Conservation (phyloP, 495 filamentous ascomycete species). For the Acidiella bohemica region DNA sequence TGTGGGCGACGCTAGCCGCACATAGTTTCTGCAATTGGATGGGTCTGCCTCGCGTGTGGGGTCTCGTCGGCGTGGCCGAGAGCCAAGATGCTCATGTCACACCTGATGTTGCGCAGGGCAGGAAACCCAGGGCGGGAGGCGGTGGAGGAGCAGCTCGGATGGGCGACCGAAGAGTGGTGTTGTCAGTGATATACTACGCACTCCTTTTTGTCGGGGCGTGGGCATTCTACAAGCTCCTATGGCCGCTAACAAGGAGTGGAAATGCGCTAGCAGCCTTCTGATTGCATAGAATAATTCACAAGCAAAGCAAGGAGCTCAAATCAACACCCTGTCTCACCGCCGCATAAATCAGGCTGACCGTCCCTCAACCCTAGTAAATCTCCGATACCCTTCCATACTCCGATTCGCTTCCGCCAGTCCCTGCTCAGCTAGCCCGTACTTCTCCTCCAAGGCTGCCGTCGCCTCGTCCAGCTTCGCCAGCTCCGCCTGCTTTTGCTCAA, state of each 20-base stretch:
- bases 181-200: conserved; percentile 67
- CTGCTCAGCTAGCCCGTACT: not conserved
- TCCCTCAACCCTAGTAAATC: too few species aligned
- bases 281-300: not conserved
- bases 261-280: conserved; percentile 20
- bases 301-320: not conserved
- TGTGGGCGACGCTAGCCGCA: conserved; percentile 55
- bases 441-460: not conserved
- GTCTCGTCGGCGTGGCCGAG: conserved; percentile 45
- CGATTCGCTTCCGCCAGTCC: conserved; percentile 2
- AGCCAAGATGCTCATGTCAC: conserved; percentile 6
- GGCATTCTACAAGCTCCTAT: conserved; percentile 54
- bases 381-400: not conserved
- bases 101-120: conserved; percentile 18
- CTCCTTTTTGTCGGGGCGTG: conserved; percentile 58
- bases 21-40: conserved; percentile 90
- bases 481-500: not conserved
- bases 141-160: too few species aligned
- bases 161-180: conserved; percentile 32
- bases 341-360: conserved; percentile 3
- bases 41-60: conserved; percentile 80
- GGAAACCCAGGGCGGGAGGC: too few species aligned
- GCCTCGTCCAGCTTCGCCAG: not conserved
- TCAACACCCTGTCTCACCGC: conserved; percentile 1
- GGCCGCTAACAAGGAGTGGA: conserved; percentile 53